phyloP scores from a whole-genome alignment of 192 early-diverging fungal species.

The Mortierella alpina region DNA sequence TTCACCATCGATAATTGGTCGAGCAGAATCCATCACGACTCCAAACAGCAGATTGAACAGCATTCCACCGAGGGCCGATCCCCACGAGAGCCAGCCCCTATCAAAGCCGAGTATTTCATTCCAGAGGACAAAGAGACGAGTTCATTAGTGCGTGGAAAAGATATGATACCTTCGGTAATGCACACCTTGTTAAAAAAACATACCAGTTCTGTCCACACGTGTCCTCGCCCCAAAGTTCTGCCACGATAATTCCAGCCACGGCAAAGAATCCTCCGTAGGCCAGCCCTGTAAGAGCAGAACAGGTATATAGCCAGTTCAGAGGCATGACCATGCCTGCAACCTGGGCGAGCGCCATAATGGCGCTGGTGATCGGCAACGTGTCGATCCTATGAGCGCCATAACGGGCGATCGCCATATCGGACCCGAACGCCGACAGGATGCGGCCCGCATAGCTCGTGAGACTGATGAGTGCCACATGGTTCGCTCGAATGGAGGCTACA shows the following conservation, averaged over 20 bases:
- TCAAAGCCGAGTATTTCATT: background rate
- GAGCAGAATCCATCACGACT: slow-evolving; percentile 34
- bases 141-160: background rate
- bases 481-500: slow-evolving; percentile 25
- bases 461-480: slow-evolving; percentile 41
- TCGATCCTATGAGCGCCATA: slow-evolving; percentile 26
- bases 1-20: slow-evolving; percentile 11
- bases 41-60: slow-evolving; percentile 47
- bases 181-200: background rate
- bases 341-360: slow-evolving; percentile 34
- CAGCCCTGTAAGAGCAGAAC: slow-evolving; percentile 31
- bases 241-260: slow-evolving; percentile 45
- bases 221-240: slow-evolving; percentile 43
- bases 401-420: slow-evolving; percentile 22
- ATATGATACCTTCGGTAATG: background rate
- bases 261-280: slow-evolving; percentile 52
- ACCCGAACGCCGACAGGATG: slow-evolving; percentile 19
- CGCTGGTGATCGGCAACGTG: slow-evolving; percentile 20
- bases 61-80: slow-evolving; percentile 45
- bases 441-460: slow-evolving; percentile 36
- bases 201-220: slow-evolving; percentile 54
- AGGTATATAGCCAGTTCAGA: slow-evolving; percentile 24
- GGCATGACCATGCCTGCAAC: slow-evolving; percentile 31
- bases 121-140: too few relatives aligned
- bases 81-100: slow-evolving; percentile 51